Conservation (phyloP, 1,284 basidiomycete species). For the Fistulinella cinereoalba region DNA sequence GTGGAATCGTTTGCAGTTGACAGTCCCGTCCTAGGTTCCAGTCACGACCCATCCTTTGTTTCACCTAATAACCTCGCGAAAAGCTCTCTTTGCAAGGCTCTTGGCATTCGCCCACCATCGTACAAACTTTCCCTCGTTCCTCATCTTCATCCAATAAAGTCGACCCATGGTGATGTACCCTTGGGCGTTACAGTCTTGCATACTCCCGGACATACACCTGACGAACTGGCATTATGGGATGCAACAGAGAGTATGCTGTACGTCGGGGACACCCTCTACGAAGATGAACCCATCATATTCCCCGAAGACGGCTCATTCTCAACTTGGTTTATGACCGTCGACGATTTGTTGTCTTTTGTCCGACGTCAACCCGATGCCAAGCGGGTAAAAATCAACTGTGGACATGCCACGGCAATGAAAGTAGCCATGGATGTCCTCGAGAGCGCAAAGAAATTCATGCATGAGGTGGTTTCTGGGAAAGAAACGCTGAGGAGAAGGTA, state of each 20-base stretch:
- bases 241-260: slow-evolving; percentile 52
- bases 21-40: no score
- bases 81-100: no score
- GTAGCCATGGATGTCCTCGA: slow-evolving; percentile 46
- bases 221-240: slow-evolving; percentile 49
- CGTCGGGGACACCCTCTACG: slow-evolving; percentile 57
- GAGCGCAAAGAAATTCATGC: slow-evolving; percentile 43
- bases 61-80: no score
- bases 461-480: slow-evolving; percentile 43
- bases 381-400: slow-evolving; percentile 45
- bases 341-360: background rate
- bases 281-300: slow-evolving; percentile 52
- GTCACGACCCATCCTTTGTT: no score
- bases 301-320: no score
- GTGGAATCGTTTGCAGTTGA: no score
- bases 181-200: slow-evolving; percentile 46
- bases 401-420: slow-evolving; percentile 44
- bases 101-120: slow-evolving; percentile 37
- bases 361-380: background rate
- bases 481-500: slow-evolving; percentile 37
- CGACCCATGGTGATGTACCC: slow-evolving; percentile 13
- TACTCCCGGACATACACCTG: no score
- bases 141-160: slow-evolving; percentile 34
- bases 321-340: no score
- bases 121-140: slow-evolving; percentile 45